A percentile compares a stretch with the other conserved stretches of the same genome.
phyloP scores from a whole-genome alignment of 2,329 filamentous ascomycete species.

The Aspergillus neotritici region DNA sequence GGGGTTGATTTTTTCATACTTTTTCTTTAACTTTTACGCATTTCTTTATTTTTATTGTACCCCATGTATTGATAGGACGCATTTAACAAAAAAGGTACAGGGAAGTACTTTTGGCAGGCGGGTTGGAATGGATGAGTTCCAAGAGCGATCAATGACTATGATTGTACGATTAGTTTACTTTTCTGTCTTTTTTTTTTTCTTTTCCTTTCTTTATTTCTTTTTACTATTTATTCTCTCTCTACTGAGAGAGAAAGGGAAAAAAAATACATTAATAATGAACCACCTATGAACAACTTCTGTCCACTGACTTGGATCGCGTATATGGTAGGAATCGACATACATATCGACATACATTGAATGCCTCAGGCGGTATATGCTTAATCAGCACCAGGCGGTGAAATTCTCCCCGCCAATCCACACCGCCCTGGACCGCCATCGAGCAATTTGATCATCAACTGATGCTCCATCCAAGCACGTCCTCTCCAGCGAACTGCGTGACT shows the following conservation, averaged over 20 bases:
- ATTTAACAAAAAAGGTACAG: constrained; percentile 9
- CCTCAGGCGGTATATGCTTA: too few species aligned
- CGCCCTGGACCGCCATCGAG: too few species aligned
- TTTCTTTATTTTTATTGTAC: constrained; percentile 8
- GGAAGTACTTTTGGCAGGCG: constrained; percentile 7
- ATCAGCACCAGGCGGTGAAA: too few species aligned
- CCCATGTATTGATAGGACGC: constrained; percentile 21
- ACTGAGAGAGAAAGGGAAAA: background rate
- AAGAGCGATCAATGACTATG: constrained; percentile 27
- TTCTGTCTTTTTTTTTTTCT: constrained; percentile 4
- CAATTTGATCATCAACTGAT: too few species aligned
- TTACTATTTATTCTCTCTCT: background rate
- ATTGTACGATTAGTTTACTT: constrained; percentile 27
- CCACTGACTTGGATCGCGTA: too few species aligned
- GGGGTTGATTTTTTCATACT: constrained; percentile 2
- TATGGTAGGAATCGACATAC: too few species aligned
- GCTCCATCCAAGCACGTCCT: background rate
- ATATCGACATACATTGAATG: too few species aligned
- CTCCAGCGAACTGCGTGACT: background rate
- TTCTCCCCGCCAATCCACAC: too few species aligned
- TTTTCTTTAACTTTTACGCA: constrained; percentile 2
- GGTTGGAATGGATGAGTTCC: constrained; percentile 17
- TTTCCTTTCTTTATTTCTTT: background rate
- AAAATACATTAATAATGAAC: background rate
- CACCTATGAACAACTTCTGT: too few species aligned